Conservation (phyloP, 768 basidiomycete genomes). For the Rubroboletus pulcherrimus region DNA sequence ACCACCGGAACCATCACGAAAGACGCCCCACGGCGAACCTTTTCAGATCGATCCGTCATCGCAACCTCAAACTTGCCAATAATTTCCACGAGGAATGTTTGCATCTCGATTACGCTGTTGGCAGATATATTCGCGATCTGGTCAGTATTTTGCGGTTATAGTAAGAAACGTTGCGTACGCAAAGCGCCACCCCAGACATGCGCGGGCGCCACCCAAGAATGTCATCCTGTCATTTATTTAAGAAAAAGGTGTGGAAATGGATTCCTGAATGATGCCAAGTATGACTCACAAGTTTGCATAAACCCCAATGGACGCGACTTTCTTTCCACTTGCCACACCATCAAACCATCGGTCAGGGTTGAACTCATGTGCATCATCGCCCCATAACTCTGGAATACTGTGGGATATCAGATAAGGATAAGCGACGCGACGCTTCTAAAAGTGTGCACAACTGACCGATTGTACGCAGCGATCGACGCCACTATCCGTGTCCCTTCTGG, state of each 20-base stretch:
- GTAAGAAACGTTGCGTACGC: slow-evolving; percentile 19
- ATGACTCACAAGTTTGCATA: slow-evolving; percentile 28
- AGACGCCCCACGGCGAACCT: slow-evolving; percentile 28
- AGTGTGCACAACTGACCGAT: slow-evolving; percentile 36
- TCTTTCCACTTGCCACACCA: slow-evolving; percentile 13
- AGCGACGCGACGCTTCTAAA: neutral
- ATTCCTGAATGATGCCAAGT: neutral
- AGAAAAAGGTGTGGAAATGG: neutral
- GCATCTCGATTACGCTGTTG: slow-evolving; percentile 45
- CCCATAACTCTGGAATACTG: slow-evolving; percentile 31
- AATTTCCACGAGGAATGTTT: slow-evolving; percentile 56
- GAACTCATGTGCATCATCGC: slow-evolving; percentile 30
- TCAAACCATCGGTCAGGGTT: slow-evolving; percentile 30
- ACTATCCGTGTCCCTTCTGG: slow-evolving; percentile 50
- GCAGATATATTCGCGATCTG: neutral
- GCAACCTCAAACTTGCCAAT: slow-evolving; percentile 51
- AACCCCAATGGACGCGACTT: slow-evolving; percentile 22
- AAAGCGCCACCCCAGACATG: slow-evolving; percentile 33
- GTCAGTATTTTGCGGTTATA: neutral
- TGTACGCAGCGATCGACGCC: slow-evolving; percentile 51
- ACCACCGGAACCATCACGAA: slow-evolving; percentile 30
- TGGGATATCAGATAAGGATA: neutral
- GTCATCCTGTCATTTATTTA: slow-evolving; percentile 26
- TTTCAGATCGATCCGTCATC: slow-evolving; percentile 27
- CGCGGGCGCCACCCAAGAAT: slow-evolving; percentile 22